Evolutionary conservation across 805 yeast species (phyloP).

Genomic region (Lipomyces yamanashiensis): DNA sequence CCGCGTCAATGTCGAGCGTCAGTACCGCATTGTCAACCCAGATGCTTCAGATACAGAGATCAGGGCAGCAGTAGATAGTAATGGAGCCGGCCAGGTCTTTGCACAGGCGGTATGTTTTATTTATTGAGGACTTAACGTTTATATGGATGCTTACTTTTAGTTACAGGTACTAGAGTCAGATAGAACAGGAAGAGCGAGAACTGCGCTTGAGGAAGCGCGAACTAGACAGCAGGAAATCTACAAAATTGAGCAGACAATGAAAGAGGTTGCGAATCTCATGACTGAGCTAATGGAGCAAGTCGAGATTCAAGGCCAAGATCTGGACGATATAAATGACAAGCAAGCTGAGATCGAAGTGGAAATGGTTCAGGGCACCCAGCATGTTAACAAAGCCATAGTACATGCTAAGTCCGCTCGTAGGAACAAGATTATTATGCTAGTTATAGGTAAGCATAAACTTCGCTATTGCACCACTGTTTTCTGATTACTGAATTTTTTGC

Average conservation of each 20-base stretch:
- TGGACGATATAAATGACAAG: constrained; percentile 79
- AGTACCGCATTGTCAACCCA: constrained; percentile 20
- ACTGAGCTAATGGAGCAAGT: constrained; percentile 94
- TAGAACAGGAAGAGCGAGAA: constrained; percentile 90
- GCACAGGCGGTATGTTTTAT: constrained; percentile 58
- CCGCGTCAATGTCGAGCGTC: constrained; percentile 10
- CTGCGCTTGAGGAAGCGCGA: constrained; percentile 93
- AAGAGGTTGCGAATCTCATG: constrained; percentile 89
- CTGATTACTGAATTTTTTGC: not conserved
- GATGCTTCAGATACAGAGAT: constrained; percentile 24
- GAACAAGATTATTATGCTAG: constrained; percentile 82
- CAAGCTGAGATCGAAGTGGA: constrained; percentile 82
- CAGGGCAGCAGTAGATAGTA: constrained; percentile 46
- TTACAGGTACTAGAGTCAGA: constrained; percentile 57
- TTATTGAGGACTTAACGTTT: constrained; percentile 64
- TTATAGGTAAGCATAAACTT: constrained; percentile 49
- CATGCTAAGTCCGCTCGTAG: constrained; percentile 87
- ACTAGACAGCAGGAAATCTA: constrained; percentile 91
- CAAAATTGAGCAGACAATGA: constrained; percentile 91
- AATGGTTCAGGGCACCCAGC: constrained; percentile 90
- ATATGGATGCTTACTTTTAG: not conserved
- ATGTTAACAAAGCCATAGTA: constrained; percentile 84
- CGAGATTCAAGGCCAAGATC: constrained; percentile 88
- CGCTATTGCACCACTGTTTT: not conserved
- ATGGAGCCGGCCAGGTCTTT: constrained; percentile 53